A percentile compares a stretch with the other conserved stretches of the same genome.
These are phyloP conservation scores for Starmerella asiatica DNA, from an alignment of 805 yeast genomes.

Conservation along the genomic window DNA sequence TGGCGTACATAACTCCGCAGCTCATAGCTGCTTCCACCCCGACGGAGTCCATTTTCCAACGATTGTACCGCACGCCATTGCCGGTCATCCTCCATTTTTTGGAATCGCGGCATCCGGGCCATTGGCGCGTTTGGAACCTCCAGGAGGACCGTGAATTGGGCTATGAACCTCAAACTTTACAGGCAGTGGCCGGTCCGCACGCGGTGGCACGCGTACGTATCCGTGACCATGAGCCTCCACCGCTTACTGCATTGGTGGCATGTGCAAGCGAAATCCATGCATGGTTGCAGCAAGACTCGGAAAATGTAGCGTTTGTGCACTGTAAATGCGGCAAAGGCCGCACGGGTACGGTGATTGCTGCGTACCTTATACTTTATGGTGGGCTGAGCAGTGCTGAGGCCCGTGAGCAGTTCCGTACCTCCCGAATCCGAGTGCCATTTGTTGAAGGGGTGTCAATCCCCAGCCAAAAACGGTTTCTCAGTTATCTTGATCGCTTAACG, in stretches of 20 bases:
- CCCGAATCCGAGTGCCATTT: constrained; percentile 43
- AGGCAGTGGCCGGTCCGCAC: constrained; percentile 8
- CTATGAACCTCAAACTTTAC: constrained; percentile 30
- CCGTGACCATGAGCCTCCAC: constrained; percentile 68
- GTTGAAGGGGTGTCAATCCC: constrained; percentile 58
- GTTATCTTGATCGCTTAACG: constrained; percentile 35
- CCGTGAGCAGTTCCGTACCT: constrained; percentile 37
- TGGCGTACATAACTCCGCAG: constrained; percentile 51
- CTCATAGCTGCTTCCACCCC: constrained; percentile 72
- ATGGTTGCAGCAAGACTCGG: constrained; percentile 28
- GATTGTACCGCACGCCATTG: constrained; percentile 41
- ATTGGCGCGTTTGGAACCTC: constrained; percentile 68
- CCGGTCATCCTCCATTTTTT: constrained; percentile 39
- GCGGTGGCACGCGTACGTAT: constrained; percentile 40
- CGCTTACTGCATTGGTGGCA: constrained; percentile 38
- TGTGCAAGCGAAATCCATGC: constrained; percentile 35
- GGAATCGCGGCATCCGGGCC: constrained; percentile 33
- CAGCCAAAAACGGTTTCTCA: constrained; percentile 55
- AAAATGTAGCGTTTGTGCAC: constrained; percentile 56
- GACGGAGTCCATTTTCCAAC: constrained; percentile 32
- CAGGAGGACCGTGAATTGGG: constrained; percentile 41
- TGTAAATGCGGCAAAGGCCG: constrained; percentile 90
- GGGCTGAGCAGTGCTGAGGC: constrained; percentile 35
- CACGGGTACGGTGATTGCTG: constrained; percentile 63
- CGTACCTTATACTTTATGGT: constrained; percentile 46